Percentiles rank a stretch among this genome's conserved stretches.
These are phyloP conservation scores for Rhinocladiella mackenziei DNA, from an alignment of 2,329 filamentous ascomycete species.

Conservation along the genomic window DNA sequence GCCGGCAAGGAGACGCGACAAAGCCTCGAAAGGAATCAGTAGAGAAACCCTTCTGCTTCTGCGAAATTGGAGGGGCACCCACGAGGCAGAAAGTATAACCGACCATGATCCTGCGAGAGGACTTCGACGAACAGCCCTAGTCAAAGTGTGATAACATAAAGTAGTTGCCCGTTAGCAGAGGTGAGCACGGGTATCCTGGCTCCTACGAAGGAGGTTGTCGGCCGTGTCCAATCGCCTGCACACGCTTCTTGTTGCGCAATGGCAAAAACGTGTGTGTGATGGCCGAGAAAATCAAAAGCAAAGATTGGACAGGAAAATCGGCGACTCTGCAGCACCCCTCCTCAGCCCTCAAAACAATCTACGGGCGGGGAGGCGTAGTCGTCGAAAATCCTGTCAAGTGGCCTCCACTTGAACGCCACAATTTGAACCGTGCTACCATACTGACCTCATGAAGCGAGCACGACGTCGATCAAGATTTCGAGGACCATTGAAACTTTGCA, in stretches of 20 bases:
- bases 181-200: not conserved
- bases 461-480: constrained; percentile 3
- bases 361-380: not conserved
- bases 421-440: not conserved
- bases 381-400: constrained; percentile 7
- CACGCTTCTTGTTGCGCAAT: constrained; percentile 16
- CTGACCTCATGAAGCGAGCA: constrained; percentile 13
- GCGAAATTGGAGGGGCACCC: not conserved
- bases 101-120: constrained; percentile 1
- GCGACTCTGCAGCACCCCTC: not conserved
- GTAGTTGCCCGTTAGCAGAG: not conserved
- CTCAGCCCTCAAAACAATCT: no score
- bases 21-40: constrained; percentile 8
- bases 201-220: not conserved
- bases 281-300: constrained; percentile 7
- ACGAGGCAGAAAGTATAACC: constrained; percentile 19
- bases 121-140: not conserved
- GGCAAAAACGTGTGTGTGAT: constrained; percentile 14
- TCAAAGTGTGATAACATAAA: not conserved
- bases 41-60: constrained; percentile 2
- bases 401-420: constrained; percentile 14
- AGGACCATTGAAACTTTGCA: not conserved
- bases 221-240: constrained; percentile 21
- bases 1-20: constrained; percentile 10
- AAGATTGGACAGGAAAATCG: constrained; percentile 19